Evolutionary conservation across 2,329 filamentous ascomycete species (phyloP).

Genomic region (Pezizomycotina sp.): DNA sequence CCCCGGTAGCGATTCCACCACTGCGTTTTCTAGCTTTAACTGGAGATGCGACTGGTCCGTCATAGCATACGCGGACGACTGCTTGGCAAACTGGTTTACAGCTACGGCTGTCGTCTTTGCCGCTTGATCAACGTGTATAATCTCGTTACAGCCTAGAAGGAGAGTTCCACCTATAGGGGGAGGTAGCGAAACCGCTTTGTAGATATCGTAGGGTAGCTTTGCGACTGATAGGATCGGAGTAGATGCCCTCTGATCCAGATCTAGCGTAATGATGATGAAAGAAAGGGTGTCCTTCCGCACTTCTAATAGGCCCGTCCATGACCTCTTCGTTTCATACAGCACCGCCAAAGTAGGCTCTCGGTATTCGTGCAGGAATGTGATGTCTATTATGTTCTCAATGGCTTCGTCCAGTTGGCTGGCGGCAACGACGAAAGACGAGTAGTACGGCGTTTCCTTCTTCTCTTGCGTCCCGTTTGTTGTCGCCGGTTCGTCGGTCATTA

Average conservation of each 20-base stretch:
- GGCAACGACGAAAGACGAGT: conserved; percentile 80
- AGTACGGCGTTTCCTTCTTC: conserved; percentile 70
- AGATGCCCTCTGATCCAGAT: conserved; percentile 81
- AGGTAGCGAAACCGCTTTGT: conserved; percentile 64
- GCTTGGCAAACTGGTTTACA: conserved; percentile 76
- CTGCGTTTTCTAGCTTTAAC: conserved; percentile 65
- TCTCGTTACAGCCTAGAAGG: conserved; percentile 70
- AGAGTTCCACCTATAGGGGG: conserved; percentile 77
- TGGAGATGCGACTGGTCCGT: conserved; percentile 69
- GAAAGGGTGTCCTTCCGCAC: conserved; percentile 62
- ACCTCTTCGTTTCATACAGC: conserved; percentile 57
- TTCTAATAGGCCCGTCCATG: conserved; percentile 51
- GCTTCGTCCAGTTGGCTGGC: conserved; percentile 75
- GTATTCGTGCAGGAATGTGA: conserved; percentile 91
- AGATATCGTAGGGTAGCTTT: conserved; percentile 73
- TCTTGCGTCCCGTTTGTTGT: conserved; percentile 27
- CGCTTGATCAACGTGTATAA: conserved; percentile 90
- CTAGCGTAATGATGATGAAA: conserved; percentile 89
- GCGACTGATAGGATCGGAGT: conserved; percentile 80
- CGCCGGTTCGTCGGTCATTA: conserved; percentile 17
- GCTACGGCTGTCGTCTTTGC: conserved; percentile 85
- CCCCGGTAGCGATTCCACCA: conserved; percentile 56
- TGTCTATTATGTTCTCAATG: conserved; percentile 73
- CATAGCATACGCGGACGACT: conserved; percentile 61
- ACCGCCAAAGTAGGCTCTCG: conserved; percentile 95